Evolutionary conservation across 768 basidiomycete species (phyloP), one percentile per base, ranked within the genome.

Genomic region (Amanita phalloides): DNA sequence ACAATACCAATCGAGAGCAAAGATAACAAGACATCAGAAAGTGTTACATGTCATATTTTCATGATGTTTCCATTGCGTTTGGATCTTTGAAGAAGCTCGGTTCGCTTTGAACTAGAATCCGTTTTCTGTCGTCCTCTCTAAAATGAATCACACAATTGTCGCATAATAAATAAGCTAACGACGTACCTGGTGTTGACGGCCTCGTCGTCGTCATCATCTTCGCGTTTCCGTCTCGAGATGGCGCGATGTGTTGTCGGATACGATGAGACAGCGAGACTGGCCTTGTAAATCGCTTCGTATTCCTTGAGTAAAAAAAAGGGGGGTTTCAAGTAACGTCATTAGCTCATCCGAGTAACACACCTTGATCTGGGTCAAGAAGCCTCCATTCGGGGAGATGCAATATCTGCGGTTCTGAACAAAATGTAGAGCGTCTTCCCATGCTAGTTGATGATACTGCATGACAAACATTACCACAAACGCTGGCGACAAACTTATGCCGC

Each of bases 381-480:
- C 92, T 11, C 85, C 82, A 59, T 95, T 92, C 9, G 91, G 93
- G 1, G 89, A 90, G 56, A 94, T 93, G 65, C 92, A 96, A 60
- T 95, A 96, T 42, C 92, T 78, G 44, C 91, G 76, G 57, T 92
- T 92, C 65, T 93, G 90, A 3, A 93, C 90, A 61, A 87, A 68
- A 60, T 90, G 89, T 45, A 93, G 71, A 0, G 90, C 90, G 51
- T 93, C 89, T 69, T 92, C 90, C 85, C 86, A 92, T 36, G 82
- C 81, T 26, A 91, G 68, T 26, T 80, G 78, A 63, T 82, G 82
- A 59, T 85, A 78, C 54, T 88, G 84, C 90, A 93, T 93, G 35
- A 89, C 89, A 62, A 88, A 93, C 87, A 92, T 92, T 49, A 93
- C 86, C 21, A 91, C 90, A 53, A 93, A 91, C 1, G 90, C 78